Base-by-base conservation (phyloP, 1,284 basidiomycete species). In the Ceratobasidium sp. region DNA sequence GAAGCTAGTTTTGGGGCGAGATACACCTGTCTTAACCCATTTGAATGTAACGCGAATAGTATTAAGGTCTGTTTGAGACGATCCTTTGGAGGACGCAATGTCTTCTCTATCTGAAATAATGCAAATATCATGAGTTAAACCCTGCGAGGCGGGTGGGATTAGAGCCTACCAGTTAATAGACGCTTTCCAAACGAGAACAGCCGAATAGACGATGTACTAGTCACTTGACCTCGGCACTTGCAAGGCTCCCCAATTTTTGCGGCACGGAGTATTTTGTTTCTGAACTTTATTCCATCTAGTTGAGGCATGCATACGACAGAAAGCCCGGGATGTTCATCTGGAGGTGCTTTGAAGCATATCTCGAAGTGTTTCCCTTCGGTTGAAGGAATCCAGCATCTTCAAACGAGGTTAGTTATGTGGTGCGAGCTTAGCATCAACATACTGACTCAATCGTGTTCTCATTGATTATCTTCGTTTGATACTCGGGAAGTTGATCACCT, bases 351-450 rank as follows among this genome's bases (percentile, higher is more conserved):
- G 26, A 20, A 75, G 42, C 48, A 33, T 15, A 75, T 75, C 48
- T 65, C 59, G 44, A 75, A 75, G 50, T 75, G 65, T 10, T 61
- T 28, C 5, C 61, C 61, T 28, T 75, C 59, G 2, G 61, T 42
- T n/a, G 71, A 75, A 3, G 71, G 71, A 17, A 75, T 40, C 69
- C 69, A 62, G 69, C 69, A 71, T n/a, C 57, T 28, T 20, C 9
- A 42, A 23, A 20, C 9, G 42, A 33, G 4, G 44, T 26, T 20
- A 69, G 50, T 15, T 52, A 26, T 15, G 42, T 56, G 33, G 33
- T 5, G 23, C 33, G 23, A 23, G 28, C 13, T 12, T 15, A 54
- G 3, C n/a, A 2, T 15, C 23, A 48, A 38, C 17, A 28, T 13
- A 71, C 69, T 20, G 46, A 71, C 69, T 71, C 69, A 26, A 71